Conservation (phyloP, 306 rosid species). For the Trifolium fragiferum region DNA sequence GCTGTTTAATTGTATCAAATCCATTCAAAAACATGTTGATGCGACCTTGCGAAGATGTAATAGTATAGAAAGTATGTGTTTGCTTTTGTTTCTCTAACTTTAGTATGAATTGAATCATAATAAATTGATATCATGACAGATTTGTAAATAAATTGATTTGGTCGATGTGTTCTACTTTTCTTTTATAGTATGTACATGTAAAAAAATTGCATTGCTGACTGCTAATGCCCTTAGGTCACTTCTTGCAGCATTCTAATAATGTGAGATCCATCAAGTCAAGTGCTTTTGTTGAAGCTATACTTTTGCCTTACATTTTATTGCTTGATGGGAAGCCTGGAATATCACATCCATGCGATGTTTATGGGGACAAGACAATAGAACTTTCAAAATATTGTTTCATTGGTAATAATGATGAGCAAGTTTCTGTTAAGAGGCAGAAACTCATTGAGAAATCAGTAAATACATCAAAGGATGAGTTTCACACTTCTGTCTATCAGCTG, state of each 20-base stretch:
- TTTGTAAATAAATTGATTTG: too few relatives aligned
- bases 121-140: too few relatives aligned
- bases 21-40: conserved; percentile 8
- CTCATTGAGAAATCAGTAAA: conserved; percentile 44
- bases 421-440: conserved; percentile 62
- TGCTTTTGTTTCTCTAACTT: conserved; percentile 22
- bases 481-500: conserved; percentile 45
- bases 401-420: conserved; percentile 43
- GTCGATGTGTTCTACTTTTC: too few relatives aligned
- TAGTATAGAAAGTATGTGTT: background rate
- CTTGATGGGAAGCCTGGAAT: conserved; percentile 48
- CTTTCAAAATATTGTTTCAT: conserved; percentile 43
- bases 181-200: background rate
- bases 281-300: conserved; percentile 74
- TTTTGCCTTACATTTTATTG: conserved; percentile 67
- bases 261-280: conserved; percentile 49
- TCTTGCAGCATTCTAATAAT: conserved; percentile 62
- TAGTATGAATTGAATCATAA: background rate
- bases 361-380: conserved; percentile 46
- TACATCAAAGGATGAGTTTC: conserved; percentile 45
- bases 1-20: conserved; percentile 11
- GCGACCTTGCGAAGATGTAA: background rate
- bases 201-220: conserved; percentile 26
- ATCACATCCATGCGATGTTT: conserved; percentile 42
- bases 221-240: conserved; percentile 36